Evolutionary conservation across 768 basidiomycete genomes (phyloP).

Genomic region (Leucogyrophana mollusca): DNA sequence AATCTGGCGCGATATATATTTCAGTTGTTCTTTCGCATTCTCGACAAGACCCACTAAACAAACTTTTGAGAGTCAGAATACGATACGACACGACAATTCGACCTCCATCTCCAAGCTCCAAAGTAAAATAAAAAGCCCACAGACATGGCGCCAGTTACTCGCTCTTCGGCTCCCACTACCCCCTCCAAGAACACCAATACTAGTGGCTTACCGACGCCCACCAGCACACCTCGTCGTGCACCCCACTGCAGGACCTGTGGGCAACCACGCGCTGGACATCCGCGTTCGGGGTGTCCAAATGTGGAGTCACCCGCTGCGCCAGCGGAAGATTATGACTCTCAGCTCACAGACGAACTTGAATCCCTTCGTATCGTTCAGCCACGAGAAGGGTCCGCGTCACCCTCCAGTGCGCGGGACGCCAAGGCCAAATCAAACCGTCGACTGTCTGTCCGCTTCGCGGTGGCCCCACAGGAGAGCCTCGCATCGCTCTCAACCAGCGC

Average conservation of each 20-base stretch:
- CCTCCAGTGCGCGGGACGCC: slow-evolving; percentile 4
- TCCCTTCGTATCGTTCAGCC: slow-evolving; percentile 42
- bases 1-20: no score
- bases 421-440: slow-evolving; percentile 16
- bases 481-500: slow-evolving; percentile 49
- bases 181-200: slow-evolving; percentile 14
- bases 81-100: no score
- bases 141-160: slow-evolving; percentile 25
- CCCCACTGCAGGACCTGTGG: slow-evolving; percentile 57
- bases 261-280: slow-evolving; percentile 56
- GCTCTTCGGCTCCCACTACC: slow-evolving; percentile 30
- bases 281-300: slow-evolving; percentile 60
- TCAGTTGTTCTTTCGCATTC: no score
- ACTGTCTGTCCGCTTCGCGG: slow-evolving; percentile 29
- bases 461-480: slow-evolving; percentile 40
- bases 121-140: no score
- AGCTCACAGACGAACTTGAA: slow-evolving; percentile 34
- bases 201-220: slow-evolving; percentile 19
- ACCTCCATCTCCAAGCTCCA: no score
- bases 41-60: no score
- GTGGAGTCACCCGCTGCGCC: slow-evolving; percentile 29
- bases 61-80: no score
- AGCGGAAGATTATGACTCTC: slow-evolving; percentile 8
- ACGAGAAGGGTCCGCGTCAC: slow-evolving; percentile 13
- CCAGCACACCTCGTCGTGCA: slow-evolving; percentile 45